Evolutionary conservation across 225 moss, liverwort and hornwort species (phyloP), one percentile per base, ranked within the genome.

Genomic region (Pleurozium schreberi): DNA sequence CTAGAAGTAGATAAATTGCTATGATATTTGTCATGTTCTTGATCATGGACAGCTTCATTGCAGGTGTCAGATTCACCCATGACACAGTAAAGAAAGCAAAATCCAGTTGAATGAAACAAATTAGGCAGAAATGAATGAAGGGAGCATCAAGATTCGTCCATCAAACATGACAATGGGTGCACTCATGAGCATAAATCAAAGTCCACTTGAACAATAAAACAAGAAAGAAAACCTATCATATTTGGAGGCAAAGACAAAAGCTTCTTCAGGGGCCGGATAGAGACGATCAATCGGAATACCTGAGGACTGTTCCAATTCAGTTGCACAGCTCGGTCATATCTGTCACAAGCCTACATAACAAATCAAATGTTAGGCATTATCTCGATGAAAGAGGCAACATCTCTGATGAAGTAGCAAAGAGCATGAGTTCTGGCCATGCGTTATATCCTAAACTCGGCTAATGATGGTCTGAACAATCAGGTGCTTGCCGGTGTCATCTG

Each of bases 291-390:
- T 30, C 66, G 34, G 30, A 66, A 77, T 92, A 98, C 98, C 97
- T 99, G 98, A 83, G 98, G 98, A 92, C 96, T 99, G 89, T 99
- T 99, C 98, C 98, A 99, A 87, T 97, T 99, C 86, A 99, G 94
- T 93, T 99, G 98, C 92, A 99, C 96, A 88, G 97, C 96, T 88
- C 95, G 93, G 76, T 99, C 96, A 83, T 99, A 99, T 93, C 94
- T 96, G 79, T 97, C 95, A 93, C 98, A 97, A 50, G 98, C 98
- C 98, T 97, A 92, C n/a, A 90, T 33, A 88, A 86, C 52, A 91
- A 77, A 81, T 47, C 74, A 73, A 45, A 87, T 33, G 30, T 87
- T 78, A 88, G 69, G 67, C 64, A 50, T 63, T 58, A 74, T 87
- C 65, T 67, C 71, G 77, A 86, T 70, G 42, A 76, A 75, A 66